These are phyloP conservation scores for Tolypocladium ophioglossoides DNA, from an alignment of 2,329 filamentous ascomycete genomes.

Conservation along the genomic window DNA sequence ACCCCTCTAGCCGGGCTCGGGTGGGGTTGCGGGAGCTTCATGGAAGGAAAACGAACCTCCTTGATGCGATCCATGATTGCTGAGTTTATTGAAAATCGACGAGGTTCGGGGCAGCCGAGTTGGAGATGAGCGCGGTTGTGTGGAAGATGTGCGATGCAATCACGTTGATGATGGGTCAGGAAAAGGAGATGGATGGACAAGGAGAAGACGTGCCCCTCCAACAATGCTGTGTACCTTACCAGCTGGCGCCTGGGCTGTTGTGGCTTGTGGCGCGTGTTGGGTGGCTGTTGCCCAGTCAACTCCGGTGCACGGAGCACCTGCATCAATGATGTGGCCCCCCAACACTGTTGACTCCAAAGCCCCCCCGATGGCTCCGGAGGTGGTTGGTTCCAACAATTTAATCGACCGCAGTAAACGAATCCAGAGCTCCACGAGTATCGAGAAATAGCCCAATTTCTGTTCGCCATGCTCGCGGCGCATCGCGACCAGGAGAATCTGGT, in stretches of 20 bases:
- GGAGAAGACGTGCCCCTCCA: constrained; percentile 25
- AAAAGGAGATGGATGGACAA: constrained; percentile 13
- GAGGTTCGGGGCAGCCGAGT: constrained; percentile 1
- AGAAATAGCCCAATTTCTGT: neutral
- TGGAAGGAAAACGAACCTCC: constrained; percentile 52
- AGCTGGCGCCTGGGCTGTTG: constrained; percentile 9
- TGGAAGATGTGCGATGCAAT: constrained; percentile 20
- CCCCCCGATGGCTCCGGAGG: neutral
- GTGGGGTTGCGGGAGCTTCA: constrained; percentile 15
- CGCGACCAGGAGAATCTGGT: constrained; percentile 84
- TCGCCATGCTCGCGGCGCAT: constrained; percentile 61
- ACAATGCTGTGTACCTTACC: constrained; percentile 10
- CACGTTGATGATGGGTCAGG: constrained; percentile 20
- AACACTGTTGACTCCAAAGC: constrained; percentile 5
- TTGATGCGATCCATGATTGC: constrained; percentile 76
- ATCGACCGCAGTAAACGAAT: neutral
- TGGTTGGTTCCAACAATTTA: neutral
- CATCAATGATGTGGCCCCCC: constrained; percentile 6
- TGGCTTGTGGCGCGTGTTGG: constrained; percentile 15
- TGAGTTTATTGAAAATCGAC: constrained; percentile 7
- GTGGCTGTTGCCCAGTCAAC: constrained; percentile 19
- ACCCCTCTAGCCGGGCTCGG: constrained; percentile 9
- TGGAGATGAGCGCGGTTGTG: constrained; percentile 13
- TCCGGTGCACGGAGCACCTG: neutral
- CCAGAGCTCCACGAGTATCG: neutral